These are phyloP conservation scores for Ailanthus altissimus DNA, from an alignment of 345 rosid species.

Conservation along the genomic window DNA sequence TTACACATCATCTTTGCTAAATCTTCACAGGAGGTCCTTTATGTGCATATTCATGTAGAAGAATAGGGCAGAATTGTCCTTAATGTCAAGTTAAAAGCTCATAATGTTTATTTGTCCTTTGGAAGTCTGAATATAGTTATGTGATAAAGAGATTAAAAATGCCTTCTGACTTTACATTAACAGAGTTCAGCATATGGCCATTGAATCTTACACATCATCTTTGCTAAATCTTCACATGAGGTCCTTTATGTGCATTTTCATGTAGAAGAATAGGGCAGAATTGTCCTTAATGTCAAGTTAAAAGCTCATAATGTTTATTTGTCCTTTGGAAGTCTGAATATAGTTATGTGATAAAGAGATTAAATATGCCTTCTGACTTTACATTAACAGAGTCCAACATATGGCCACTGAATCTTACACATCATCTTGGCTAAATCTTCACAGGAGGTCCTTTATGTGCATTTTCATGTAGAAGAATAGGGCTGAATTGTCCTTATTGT, in stretches of 20 bases:
- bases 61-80: neutral
- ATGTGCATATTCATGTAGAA: neutral
- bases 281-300: neutral
- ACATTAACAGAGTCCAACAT: no score
- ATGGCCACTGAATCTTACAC: neutral
- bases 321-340: neutral
- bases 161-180: neutral
- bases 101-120: neutral
- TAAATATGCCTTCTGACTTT: neutral
- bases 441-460: neutral
- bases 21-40: neutral
- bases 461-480: neutral
- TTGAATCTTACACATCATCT: neutral
- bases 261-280: neutral
- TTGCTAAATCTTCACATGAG: neutral
- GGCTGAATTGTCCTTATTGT: neutral
- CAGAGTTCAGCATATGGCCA: no score
- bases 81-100: neutral
- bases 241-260: neutral
- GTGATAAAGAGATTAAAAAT: neutral
- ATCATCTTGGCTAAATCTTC: neutral
- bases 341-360: neutral
- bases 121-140: neutral
- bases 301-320: neutral
- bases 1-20: neutral